phyloP scores from a whole-genome alignment of 495 filamentous ascomycete species.

The Aspergillus avenaceus region DNA sequence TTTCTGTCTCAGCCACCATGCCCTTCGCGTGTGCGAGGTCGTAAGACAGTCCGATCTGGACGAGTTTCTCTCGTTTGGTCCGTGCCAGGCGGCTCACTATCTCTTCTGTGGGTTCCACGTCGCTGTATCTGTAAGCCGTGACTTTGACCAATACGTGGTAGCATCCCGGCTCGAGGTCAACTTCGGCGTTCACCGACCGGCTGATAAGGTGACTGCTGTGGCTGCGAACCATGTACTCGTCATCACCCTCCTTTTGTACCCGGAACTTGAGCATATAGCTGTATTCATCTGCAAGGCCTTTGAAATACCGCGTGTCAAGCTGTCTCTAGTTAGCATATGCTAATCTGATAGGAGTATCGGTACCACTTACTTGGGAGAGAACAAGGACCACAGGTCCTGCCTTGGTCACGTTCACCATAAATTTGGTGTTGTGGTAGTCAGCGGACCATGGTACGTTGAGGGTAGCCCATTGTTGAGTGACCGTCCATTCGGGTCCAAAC shows the following conservation, averaged over 20 bases:
- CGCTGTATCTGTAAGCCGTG: slow-evolving; percentile 56
- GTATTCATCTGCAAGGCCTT: slow-evolving; percentile 80
- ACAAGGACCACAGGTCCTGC: slow-evolving; percentile 71
- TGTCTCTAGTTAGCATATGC: slow-evolving; percentile 15
- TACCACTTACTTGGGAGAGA: slow-evolving; percentile 61
- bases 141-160: slow-evolving; percentile 80
- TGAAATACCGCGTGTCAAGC: slow-evolving; percentile 83
- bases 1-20: slow-evolving; percentile 58
- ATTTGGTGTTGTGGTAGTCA: slow-evolving; percentile 82
- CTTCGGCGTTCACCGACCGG: slow-evolving; percentile 77
- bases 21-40: slow-evolving; percentile 82
- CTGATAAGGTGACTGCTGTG: slow-evolving; percentile 64
- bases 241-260: slow-evolving; percentile 72
- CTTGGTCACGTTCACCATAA: slow-evolving; percentile 63
- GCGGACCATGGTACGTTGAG: slow-evolving; percentile 80
- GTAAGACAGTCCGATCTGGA: slow-evolving; percentile 75
- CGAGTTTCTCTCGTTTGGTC: slow-evolving; percentile 70
- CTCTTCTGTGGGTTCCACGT: slow-evolving; percentile 57
- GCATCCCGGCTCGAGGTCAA: slow-evolving; percentile 75
- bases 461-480: slow-evolving; percentile 81
- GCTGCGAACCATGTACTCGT: slow-evolving; percentile 82
- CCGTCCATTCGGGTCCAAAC: slow-evolving; percentile 77
- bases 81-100: slow-evolving; percentile 61
- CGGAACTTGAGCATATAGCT: slow-evolving; percentile 74
- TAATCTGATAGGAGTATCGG: background rate